These are phyloP conservation scores for Betula pendula DNA, from an alignment of 306 rosid species.

Conservation along the genomic window DNA sequence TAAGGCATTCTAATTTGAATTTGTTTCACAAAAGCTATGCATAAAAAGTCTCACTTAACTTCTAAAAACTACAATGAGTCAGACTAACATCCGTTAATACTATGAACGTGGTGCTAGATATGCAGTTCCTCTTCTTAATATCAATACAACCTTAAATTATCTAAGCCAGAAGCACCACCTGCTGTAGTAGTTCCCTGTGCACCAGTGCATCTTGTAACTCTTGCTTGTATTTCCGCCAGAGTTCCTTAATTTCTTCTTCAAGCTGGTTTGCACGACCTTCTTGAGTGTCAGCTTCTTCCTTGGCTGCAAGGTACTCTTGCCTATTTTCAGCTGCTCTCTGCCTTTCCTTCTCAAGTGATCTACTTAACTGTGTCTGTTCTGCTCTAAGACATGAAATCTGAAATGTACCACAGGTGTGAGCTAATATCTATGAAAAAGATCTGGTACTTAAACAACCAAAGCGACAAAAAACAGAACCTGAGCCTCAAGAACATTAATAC, in stretches of 20 bases:
- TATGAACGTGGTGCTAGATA: background rate
- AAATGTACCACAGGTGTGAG: slow-evolving; percentile 38
- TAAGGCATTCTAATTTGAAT: background rate
- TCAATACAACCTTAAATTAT: background rate
- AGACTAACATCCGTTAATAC: background rate
- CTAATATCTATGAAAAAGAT: slow-evolving; percentile 23
- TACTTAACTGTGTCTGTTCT: slow-evolving; percentile 88
- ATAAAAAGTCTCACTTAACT: background rate
- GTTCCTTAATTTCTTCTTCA: slow-evolving; percentile 76
- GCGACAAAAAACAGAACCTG: slow-evolving; percentile 64
- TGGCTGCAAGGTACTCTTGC: slow-evolving; percentile 92
- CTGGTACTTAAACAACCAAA: slow-evolving; percentile 21
- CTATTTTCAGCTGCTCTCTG: slow-evolving; percentile 98
- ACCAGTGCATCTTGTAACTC: slow-evolving; percentile 84
- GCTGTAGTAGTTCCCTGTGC: slow-evolving; percentile 87
- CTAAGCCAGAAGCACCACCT: slow-evolving; percentile 55
- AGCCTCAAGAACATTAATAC: slow-evolving; percentile 98
- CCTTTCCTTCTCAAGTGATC: slow-evolving; percentile 96
- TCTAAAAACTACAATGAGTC: background rate
- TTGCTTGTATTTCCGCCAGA: slow-evolving; percentile 85
- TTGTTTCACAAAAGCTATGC: background rate
- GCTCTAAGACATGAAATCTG: slow-evolving; percentile 99
- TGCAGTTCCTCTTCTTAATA: background rate
- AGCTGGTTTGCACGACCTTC: slow-evolving; percentile 94
- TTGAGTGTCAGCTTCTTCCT: slow-evolving; percentile 97